phyloP scores from a whole-genome alignment of 169 alveolate genomes.

The Cryptosporidium viatorum region DNA sequence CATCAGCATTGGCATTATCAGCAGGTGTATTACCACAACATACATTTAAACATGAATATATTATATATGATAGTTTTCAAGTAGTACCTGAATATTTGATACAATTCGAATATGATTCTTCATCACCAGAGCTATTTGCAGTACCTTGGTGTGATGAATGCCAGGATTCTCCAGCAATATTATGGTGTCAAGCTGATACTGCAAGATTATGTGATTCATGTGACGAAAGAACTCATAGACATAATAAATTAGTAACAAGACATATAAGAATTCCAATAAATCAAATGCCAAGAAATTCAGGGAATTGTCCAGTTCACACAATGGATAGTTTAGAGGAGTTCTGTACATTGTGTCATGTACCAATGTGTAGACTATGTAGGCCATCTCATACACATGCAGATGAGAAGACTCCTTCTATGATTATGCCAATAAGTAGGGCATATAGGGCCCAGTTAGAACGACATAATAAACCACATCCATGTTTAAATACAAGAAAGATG shows the following conservation, averaged over 20 bases:
- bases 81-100: slow-evolving; percentile 86
- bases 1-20: slow-evolving; percentile 50
- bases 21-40: slow-evolving; percentile 90
- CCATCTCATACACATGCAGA: slow-evolving; percentile 84
- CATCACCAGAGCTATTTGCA: slow-evolving; percentile 86
- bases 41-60: slow-evolving; percentile 87
- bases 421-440: slow-evolving; percentile 80
- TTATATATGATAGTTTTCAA: slow-evolving; percentile 89
- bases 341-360: slow-evolving; percentile 85
- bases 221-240: slow-evolving; percentile 87
- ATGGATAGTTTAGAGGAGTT: slow-evolving; percentile 81
- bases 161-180: slow-evolving; percentile 87
- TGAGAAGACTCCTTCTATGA: slow-evolving; percentile 72
- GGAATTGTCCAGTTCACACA: slow-evolving; percentile 83
- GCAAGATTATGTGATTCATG: slow-evolving; percentile 89
- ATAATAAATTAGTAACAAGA: slow-evolving; percentile 88
- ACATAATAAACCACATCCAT: slow-evolving; percentile 78
- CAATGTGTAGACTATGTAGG: slow-evolving; percentile 87
- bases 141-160: slow-evolving; percentile 92
- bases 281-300: slow-evolving; percentile 86
- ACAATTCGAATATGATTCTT: slow-evolving; percentile 89
- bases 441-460: slow-evolving; percentile 79
- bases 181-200: slow-evolving; percentile 90
- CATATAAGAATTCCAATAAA: slow-evolving; percentile 89
- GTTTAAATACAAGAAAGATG: slow-evolving; percentile 76